Evolutionary conservation across 768 basidiomycete genomes (phyloP), one percentile per base, ranked within the genome.

Genomic region (Leccinum disarticulatum): DNA sequence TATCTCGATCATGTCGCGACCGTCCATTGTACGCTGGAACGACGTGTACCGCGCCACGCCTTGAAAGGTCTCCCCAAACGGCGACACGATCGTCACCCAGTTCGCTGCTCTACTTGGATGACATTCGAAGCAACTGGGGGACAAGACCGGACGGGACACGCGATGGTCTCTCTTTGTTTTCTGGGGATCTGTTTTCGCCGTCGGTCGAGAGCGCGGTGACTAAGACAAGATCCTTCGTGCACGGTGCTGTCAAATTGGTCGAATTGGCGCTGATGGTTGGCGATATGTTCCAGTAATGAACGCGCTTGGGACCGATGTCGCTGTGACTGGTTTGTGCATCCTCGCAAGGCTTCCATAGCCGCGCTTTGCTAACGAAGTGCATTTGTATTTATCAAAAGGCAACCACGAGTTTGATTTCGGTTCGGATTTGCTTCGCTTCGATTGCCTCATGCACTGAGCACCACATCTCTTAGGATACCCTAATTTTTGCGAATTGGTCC

Each of bases 321-420:
- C 93, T 7, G 77, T 93, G 60, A 85, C 90, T 58, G 93, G 92
- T 91, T 35, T 54, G 87, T 73, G 7, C 17, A 33, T 54, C n/a
- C 33, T 14, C 35, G 22, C 22, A 22, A 22, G 22, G 22, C 13
- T 43, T 15, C 19, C 43, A 6, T 35, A 7, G 13, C 3, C 14
- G 35, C 6, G 1, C 28, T 52, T 15, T 49, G 51, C 60, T 73
- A 15, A 69, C 50, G 14, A 27, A 22, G 22, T 22, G 22, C 22
- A 22, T 22, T 43, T 33, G 11, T 8, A 4, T 49, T 1, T 36
- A 36, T 56, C 15, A 61, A 33, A 33, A 91, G 91, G 93, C 5
- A 95, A 97, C 69, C 94, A 96, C 64, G 94, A 95, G 64, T 94
- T 95, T 72, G 94, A 95, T 73, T 92, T 90, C 64, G 90, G 90